A percentile compares a stretch with the other conserved stretches of the same genome.
phyloP scores from a whole-genome alignment of 495 filamentous ascomycete genomes.

The Xanthoparmelia taractica region DNA sequence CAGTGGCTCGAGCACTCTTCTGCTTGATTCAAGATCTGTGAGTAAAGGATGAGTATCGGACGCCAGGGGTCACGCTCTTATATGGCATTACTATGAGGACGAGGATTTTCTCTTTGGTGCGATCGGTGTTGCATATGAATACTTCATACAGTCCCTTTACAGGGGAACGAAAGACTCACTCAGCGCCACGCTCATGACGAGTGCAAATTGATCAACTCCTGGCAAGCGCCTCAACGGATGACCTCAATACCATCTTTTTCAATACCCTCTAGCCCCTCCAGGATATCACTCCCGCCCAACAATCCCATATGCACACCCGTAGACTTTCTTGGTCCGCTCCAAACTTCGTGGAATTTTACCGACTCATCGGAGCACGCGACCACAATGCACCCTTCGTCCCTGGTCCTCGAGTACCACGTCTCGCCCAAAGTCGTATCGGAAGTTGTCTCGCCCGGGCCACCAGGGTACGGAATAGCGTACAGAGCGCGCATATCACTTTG shows the following conservation, averaged over 20 bases:
- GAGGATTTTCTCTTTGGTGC: background rate
- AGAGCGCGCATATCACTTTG: slow-evolving; percentile 57
- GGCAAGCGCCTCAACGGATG: slow-evolving; percentile 1
- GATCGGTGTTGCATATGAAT: background rate
- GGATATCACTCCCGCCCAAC: slow-evolving; percentile 78
- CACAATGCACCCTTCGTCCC: slow-evolving; percentile 86
- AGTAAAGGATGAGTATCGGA: background rate
- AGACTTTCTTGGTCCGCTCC: slow-evolving; percentile 57
- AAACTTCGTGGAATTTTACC: slow-evolving; percentile 95
- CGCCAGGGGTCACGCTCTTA: background rate
- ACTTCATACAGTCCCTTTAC: background rate
- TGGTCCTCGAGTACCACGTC: slow-evolving; percentile 49
- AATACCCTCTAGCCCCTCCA: slow-evolving; percentile 78
- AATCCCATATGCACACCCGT: slow-evolving; percentile 53
- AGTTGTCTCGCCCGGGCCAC: slow-evolving; percentile 8
- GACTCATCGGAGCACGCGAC: slow-evolving; percentile 90
- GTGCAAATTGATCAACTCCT: background rate
- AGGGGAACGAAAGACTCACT: background rate
- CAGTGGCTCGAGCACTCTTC: too few species aligned
- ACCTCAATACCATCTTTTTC: slow-evolving; percentile 58
- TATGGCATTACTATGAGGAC: background rate
- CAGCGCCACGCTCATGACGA: background rate
- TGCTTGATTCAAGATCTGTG: background rate
- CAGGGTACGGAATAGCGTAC: slow-evolving; percentile 43
- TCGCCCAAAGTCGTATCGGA: slow-evolving; percentile 41